A percentile compares a stretch with the other conserved stretches of the same genome.
Evolutionary conservation across 768 basidiomycete species (phyloP).

Genomic region (Tricholoma hemisulphureum): DNA sequence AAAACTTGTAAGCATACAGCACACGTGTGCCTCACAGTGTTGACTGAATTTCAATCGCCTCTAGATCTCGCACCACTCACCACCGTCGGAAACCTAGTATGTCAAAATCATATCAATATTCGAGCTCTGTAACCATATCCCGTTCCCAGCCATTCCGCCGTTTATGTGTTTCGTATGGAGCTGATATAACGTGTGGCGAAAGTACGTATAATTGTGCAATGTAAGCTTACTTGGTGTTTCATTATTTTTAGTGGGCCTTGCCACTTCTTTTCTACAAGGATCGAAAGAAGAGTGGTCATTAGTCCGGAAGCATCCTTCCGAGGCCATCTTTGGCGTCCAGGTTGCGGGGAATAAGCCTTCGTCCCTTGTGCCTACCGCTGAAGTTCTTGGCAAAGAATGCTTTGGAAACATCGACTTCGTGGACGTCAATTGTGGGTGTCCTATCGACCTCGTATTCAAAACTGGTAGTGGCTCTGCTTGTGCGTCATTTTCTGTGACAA

Average conservation of each 20-base stretch:
- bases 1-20: conserved; percentile 66
- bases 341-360: conserved; percentile 86
- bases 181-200: conserved; percentile 94
- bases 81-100: conserved; percentile 90
- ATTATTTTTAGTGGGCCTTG: conserved; percentile 73
- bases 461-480: conserved; percentile 87
- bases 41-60: not conserved
- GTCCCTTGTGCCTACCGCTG: conserved; percentile 76
- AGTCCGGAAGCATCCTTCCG: conserved; percentile 83
- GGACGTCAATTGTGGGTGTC: conserved; percentile 95
- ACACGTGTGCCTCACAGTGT: not conserved
- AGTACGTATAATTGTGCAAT: conserved; percentile 45
- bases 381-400: conserved; percentile 72
- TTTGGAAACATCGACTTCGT: conserved; percentile 78
- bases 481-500: conserved; percentile 38
- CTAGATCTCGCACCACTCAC: conserved; percentile 68
- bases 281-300: conserved; percentile 96
- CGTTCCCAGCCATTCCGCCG: conserved; percentile 80
- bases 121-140: not conserved
- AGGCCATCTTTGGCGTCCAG: conserved; percentile 87
- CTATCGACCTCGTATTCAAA: conserved; percentile 94
- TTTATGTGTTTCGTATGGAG: conserved; percentile 81
- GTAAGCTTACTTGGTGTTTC: not conserved
- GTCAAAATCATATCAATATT: conserved; percentile 13
- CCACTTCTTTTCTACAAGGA: conserved; percentile 82